Evolutionary conservation across 2,329 filamentous ascomycete genomes (phyloP), one percentile per base, ranked within the genome.

Genomic region (Raffaelea ambrosiae): DNA sequence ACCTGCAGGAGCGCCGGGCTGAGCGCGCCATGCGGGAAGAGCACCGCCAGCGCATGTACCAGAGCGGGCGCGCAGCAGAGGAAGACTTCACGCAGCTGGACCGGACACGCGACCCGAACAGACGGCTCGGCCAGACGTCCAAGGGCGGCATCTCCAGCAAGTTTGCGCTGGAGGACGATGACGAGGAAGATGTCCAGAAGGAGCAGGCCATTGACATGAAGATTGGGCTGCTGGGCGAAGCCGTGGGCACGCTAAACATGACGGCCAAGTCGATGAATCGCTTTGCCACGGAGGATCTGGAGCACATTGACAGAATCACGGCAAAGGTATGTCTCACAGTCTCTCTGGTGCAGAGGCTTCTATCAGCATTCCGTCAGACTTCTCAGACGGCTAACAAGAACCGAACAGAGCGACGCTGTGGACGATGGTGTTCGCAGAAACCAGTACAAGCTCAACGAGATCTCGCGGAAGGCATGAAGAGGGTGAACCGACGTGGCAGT

Each of bases 231-330:
- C 84, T 93, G 51, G 79, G 86, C 52, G 67, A 72, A 47, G 84
- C 84, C 56, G 84, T 86, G 11, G 74, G 76, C 50, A 77, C 84
- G 54, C 69, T 95, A 61, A 89, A 94, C 59, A 70, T 75, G 38
- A 48, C 48, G n/a, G 51, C 53, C 3, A 33, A 20, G 22, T 40
- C 50, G 13, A 55, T 55, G 48, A 41, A 39, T 47, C 31, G 53
- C 33, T 53, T 71, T 93, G 20, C 86, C 86, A 16, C 72, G 76
- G 55, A 86, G 84, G 41, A 90, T 88, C 59, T 84, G 83, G 43
- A 72, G 76, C 44, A 71, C 59, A 84, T 95, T 59, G 83, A 86
- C 53, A 76, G 82, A 50, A 88, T 96, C 60, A 86, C 78, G 54
- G 71, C 71, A 55, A 94, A 94, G 84, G 86, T 86, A 67, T 61